Base-by-base conservation (phyloP, 441 rosid genomes). In the Melastoma candidum region DNA sequence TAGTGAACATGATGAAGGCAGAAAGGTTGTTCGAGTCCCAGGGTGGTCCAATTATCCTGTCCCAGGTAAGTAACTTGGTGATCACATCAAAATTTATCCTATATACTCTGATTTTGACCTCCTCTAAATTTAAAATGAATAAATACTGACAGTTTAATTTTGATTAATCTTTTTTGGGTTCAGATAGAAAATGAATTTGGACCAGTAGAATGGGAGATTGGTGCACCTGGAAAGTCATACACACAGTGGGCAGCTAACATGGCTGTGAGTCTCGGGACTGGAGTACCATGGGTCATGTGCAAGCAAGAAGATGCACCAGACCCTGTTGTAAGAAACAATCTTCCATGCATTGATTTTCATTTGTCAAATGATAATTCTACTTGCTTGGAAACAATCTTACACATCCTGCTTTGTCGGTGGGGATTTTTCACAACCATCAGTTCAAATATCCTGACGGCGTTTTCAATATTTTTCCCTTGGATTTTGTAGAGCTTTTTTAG, bases 281-380 rank as follows among this genome's bases (percentile, higher is more conserved):
- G 73, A 13, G 87, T 81, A 14, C 87, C 87, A 46, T 81, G 84
- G 87, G 55, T 76, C 50, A 81, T 81, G 87, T 81, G 87, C 84
- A 81, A 81, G 71, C 82, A 81, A 74, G 80, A 66, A 0, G 80
- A 81, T 63, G 87, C 81, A 44, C 87, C 82, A 48, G 74, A 74
- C 49, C 80, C 82, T 11, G 63, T 81, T 63, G 87, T 81, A 67
- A 49, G 72, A 47, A 64, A 14, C 56, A 49, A 53, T 43, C 10
- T 50, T 26, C 25, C 13, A 10, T 17, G 36, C 17, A 7, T 13
- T 39, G 26, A 44, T 52, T 52, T 36, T 14, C 3, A 13, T 39
- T 3, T 2, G 10, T 1, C 4, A 25, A 36, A 12, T 26, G 1
- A 27, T 51, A 51, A 12, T 32, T 12, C 7, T 2, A 26, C 14